Conservation (phyloP, 1,139 yeast genomes). For the Scheffersomyces quercinus region DNA sequence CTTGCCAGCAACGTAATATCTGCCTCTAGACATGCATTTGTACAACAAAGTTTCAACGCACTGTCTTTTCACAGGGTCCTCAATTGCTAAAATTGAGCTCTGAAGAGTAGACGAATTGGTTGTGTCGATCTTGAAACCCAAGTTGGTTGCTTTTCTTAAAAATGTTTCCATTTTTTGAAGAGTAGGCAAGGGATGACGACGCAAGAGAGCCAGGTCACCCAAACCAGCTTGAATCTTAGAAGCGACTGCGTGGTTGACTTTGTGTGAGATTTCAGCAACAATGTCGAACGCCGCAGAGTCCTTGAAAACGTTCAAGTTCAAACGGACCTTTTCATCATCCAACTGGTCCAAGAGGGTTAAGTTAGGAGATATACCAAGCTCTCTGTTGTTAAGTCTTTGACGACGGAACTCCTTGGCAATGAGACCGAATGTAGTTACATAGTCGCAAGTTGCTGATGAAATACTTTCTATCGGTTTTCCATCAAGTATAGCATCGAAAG, state of each 20-base stretch:
- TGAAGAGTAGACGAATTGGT: constrained; percentile 73
- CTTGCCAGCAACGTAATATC: constrained; percentile 85
- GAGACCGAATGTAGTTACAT: constrained; percentile 61
- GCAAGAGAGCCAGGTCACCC: constrained; percentile 79
- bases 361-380: constrained; percentile 52
- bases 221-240: constrained; percentile 72
- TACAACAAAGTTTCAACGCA: constrained; percentile 78
- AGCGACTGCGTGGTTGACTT: constrained; percentile 85
- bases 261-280: constrained; percentile 74
- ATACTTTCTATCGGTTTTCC: constrained; percentile 31
- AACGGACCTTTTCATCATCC: constrained; percentile 80
- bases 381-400: constrained; percentile 59
- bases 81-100: constrained; percentile 64
- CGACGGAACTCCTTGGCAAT: constrained; percentile 74
- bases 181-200: constrained; percentile 87
- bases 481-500: constrained; percentile 51
- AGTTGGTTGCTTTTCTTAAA: constrained; percentile 63
- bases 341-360: constrained; percentile 74
- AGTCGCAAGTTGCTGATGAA: constrained; percentile 64
- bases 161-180: constrained; percentile 80
- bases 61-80: constrained; percentile 63
- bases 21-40: constrained; percentile 84
- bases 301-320: constrained; percentile 73
- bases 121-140: constrained; percentile 73
- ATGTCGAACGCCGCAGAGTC: constrained; percentile 58